Conservation (phyloP, 1,284 basidiomycete species). For the Coniferiporia weirii region DNA sequence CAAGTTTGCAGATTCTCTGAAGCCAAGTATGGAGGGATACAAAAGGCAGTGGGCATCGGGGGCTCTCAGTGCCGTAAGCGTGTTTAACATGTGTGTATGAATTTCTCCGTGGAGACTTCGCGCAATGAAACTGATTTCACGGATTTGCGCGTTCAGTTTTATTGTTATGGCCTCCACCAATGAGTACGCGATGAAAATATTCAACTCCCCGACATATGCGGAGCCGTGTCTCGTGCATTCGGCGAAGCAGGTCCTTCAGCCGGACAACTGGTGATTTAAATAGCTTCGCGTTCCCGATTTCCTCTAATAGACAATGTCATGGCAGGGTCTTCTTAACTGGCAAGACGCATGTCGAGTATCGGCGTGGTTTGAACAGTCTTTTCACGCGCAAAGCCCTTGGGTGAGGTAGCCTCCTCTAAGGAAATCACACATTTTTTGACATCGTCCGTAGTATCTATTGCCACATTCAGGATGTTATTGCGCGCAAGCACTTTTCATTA, state of each 20-base stretch:
- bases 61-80: slow-evolving; percentile 79
- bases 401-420: slow-evolving; percentile 39
- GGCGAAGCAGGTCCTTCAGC: slow-evolving; percentile 82
- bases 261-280: slow-evolving; percentile 81
- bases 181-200: slow-evolving; percentile 85
- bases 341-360: slow-evolving; percentile 92
- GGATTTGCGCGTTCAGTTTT: slow-evolving; percentile 51
- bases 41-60: slow-evolving; percentile 87
- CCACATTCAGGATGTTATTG: slow-evolving; percentile 80
- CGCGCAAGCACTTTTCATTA: slow-evolving; percentile 68
- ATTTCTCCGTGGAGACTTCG: slow-evolving; percentile 6
- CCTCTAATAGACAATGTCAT: not conserved
- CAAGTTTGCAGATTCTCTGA: slow-evolving; percentile 85
- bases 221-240: slow-evolving; percentile 94
- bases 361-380: slow-evolving; percentile 84
- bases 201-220: slow-evolving; percentile 85
- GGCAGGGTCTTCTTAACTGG: slow-evolving; percentile 93
- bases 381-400: slow-evolving; percentile 93
- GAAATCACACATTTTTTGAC: slow-evolving; percentile 12
- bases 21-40: slow-evolving; percentile 86
- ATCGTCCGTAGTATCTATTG: slow-evolving; percentile 70
- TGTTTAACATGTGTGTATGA: slow-evolving; percentile 86
- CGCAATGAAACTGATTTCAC: slow-evolving; percentile 10
- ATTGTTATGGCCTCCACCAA: slow-evolving; percentile 95
- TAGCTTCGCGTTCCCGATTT: not conserved